Evolutionary conservation across 345 rosid genomes (phyloP).

Genomic region (Angophora floribunda): DNA sequence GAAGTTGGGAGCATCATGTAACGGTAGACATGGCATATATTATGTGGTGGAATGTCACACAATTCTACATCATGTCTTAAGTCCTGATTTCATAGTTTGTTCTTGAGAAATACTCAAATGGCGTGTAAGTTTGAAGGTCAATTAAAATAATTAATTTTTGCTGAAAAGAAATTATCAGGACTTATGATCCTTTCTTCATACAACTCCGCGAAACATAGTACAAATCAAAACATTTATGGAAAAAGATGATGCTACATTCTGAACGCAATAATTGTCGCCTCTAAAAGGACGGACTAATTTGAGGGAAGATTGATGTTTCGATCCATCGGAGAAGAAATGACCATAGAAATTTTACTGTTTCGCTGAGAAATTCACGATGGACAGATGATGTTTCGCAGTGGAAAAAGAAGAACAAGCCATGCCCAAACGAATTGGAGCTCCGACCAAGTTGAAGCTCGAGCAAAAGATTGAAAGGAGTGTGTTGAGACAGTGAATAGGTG

Average conservation of each 20-base stretch:
- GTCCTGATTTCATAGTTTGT: not conserved
- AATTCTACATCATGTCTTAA: not conserved
- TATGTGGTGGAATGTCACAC: not conserved
- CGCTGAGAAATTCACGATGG: too few species aligned
- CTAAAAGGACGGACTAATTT: too few species aligned
- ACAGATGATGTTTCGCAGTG: accelerated
- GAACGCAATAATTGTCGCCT: too few species aligned
- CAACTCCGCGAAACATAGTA: too few species aligned
- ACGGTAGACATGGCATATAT: not conserved
- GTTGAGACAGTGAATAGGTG: not conserved
- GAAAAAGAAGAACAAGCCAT: too few species aligned
- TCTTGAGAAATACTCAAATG: not conserved
- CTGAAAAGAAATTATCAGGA: not conserved
- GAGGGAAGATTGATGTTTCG: not conserved
- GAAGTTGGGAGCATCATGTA: not conserved
- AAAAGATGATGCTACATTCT: too few species aligned
- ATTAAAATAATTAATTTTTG: not conserved
- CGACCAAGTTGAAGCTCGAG: not conserved
- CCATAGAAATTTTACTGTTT: accelerated
- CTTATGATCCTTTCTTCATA: not conserved
- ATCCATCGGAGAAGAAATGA: not conserved
- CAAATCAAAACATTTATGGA: too few species aligned
- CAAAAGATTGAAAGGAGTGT: not conserved
- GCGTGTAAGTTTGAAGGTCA: not conserved
- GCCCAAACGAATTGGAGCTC: too few species aligned